phyloP scores from a whole-genome alignment of 1,284 basidiomycete species.

The Cryptococcus amylolentus region DNA sequence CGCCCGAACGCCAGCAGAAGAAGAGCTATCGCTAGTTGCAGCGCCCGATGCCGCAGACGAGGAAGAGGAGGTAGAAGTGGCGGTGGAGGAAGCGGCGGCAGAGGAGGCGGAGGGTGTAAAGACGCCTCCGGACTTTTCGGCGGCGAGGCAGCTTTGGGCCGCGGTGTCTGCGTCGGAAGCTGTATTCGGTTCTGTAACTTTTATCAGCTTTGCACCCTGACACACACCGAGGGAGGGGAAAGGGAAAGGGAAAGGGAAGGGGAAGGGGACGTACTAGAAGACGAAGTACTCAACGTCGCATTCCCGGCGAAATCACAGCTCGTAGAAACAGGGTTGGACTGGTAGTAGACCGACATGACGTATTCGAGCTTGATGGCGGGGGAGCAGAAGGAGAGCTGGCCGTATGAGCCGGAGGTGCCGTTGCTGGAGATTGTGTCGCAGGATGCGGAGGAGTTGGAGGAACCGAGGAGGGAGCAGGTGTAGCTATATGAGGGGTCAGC shows the following conservation, averaged over 20 bases:
- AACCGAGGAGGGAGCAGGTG: slow-evolving; percentile 67
- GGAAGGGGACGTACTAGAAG: no score
- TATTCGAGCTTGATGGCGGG: slow-evolving; percentile 73
- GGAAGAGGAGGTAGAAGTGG: not conserved
- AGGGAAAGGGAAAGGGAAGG: no score
- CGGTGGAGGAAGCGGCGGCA: not conserved
- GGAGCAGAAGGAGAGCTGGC: slow-evolving; percentile 64
- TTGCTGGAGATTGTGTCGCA: slow-evolving; percentile 70
- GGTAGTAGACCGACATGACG: slow-evolving; percentile 76
- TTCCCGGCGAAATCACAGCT: slow-evolving; percentile 71
- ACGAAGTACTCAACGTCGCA: slow-evolving; percentile 61
- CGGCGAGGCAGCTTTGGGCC: slow-evolving; percentile 66
- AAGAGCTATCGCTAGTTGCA: not conserved
- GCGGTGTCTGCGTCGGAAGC: slow-evolving; percentile 60
- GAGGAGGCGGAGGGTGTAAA: slow-evolving; percentile 52
- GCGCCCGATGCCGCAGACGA: not conserved
- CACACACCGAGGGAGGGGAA: no score
- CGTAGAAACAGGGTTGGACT: slow-evolving; percentile 59
- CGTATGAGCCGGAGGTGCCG: slow-evolving; percentile 72
- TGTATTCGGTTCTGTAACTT: slow-evolving; percentile 53
- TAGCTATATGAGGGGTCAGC: slow-evolving; percentile 45
- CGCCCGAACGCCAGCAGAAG: no score
- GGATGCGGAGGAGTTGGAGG: slow-evolving; percentile 54
- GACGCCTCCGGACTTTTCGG: slow-evolving; percentile 59
- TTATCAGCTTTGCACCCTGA: slow-evolving; percentile 17